phyloP scores from a whole-genome alignment of 768 basidiomycete genomes.

The Heimioporus sp. region DNA sequence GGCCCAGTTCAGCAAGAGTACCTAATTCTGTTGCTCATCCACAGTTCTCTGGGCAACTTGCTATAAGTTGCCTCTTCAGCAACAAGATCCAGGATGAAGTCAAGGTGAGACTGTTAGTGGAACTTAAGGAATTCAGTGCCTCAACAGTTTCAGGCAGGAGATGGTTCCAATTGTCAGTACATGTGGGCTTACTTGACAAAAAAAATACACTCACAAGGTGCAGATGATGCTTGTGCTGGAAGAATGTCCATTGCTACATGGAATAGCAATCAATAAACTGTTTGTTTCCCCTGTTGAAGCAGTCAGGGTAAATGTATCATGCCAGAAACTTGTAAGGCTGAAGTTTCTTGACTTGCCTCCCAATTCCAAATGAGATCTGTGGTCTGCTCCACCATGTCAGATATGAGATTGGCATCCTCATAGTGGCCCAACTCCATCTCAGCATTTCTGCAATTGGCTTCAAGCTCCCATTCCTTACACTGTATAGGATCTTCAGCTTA shows the following conservation, averaged over 20 bases:
- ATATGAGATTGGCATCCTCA: background rate
- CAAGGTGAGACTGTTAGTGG: too few relatives aligned
- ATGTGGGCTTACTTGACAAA: too few relatives aligned
- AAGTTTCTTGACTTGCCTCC: background rate
- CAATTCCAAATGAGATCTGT: background rate
- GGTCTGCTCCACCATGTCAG: background rate
- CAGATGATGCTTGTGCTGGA: conserved; percentile 33
- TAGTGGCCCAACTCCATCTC: background rate
- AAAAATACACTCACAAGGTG: conserved; percentile 32
- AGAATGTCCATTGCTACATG: conserved; percentile 30
- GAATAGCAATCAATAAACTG: conserved; percentile 24
- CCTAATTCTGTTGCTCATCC: too few relatives aligned
- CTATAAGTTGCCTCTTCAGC: too few relatives aligned
- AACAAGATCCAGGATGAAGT: too few relatives aligned
- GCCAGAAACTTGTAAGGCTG: background rate
- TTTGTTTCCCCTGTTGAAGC: background rate
- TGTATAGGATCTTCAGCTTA: too few relatives aligned
- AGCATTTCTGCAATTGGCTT: background rate
- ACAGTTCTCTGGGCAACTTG: too few relatives aligned
- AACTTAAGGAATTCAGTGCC: too few relatives aligned
- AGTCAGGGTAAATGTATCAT: too few relatives aligned
- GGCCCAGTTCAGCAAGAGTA: too few relatives aligned
- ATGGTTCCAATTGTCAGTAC: too few relatives aligned
- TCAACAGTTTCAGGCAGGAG: too few relatives aligned
- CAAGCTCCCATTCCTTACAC: background rate